Evolutionary conservation across 352 stramenopile genomes (phyloP), one percentile per base, ranked within the genome.

Genomic region (Globisporangium okanoganense): DNA sequence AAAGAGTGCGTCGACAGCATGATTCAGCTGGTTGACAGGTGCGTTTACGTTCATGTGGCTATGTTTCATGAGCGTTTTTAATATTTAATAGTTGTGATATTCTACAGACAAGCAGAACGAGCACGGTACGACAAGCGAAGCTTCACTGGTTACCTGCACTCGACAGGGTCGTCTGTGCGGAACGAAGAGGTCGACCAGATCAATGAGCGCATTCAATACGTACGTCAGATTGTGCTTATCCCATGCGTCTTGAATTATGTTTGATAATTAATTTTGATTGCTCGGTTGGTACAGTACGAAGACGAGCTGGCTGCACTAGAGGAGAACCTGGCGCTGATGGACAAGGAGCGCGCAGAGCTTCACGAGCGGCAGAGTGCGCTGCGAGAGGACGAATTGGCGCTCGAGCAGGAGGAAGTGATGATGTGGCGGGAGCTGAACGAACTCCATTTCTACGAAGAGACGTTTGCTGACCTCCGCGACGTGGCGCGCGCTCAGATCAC

Each of bases 1-100:
- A 85, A 88, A 50, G 78, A 92, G 25, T 94, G 84, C 50, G 70
- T 89, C 48, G 84, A 94, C 58, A 68, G 63, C 25, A 94, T 94
- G 84, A 59, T 88, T 18, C 69, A 76, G 33, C 76, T 88, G 58
- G 84, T 90, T 48, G 84, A 94, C 59, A 75, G 77, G 73, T 86
- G 36, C 10, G 66, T 56, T 29, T 3, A 41, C 44, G 18, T 24
- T n/a, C n/a, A n/a, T n/a, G n/a, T n/a, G n/a, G n/a, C n/a, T n/a
- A n/a, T n/a, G n/a, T n/a, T n/a, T n/a, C n/a, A n/a, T n/a, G n/a
- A n/a, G n/a, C n/a, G 7, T 44, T 55, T 25, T 25, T 48, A 14
- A 24, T 48, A 12, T 47, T 48, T 5, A 7, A 33, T 27, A 20
- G 12, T 33, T 33, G 29, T 38, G 22, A 33, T 51, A 43, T 7